Conservation (phyloP, 164 flowering plant species). For the Cinnamomum chago region DNA sequence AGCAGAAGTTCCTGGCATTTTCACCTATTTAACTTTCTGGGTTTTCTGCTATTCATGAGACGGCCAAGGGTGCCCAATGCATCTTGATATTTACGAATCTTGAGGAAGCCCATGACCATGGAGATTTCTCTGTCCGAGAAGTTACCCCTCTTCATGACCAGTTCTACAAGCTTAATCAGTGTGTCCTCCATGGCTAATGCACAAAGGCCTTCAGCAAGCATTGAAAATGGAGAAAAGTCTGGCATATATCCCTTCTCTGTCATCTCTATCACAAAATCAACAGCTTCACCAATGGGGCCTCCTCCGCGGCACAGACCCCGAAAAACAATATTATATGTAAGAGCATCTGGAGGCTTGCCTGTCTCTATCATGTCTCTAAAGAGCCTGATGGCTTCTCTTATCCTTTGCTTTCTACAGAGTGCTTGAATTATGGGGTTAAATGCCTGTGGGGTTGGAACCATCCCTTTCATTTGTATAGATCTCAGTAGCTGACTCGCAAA, state of each 20-base stretch:
- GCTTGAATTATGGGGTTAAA: slow-evolving; percentile 78
- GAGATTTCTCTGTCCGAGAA: slow-evolving; percentile 49
- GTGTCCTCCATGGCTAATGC: slow-evolving; percentile 74
- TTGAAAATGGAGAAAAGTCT: slow-evolving; percentile 56
- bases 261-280: slow-evolving; percentile 71
- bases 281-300: slow-evolving; percentile 79
- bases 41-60: slow-evolving; percentile 36
- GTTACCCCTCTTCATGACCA: slow-evolving; percentile 53
- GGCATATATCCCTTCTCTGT: slow-evolving; percentile 64
- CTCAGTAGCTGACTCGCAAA: slow-evolving; percentile 62
- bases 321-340: slow-evolving; percentile 67
- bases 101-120: slow-evolving; percentile 64
- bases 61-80: slow-evolving; percentile 65
- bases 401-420: slow-evolving; percentile 47
- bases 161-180: slow-evolving; percentile 47
- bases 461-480: slow-evolving; percentile 64
- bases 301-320: slow-evolving; percentile 83
- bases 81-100: slow-evolving; percentile 61
- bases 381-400: slow-evolving; percentile 65
- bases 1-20: slow-evolving; percentile 1
- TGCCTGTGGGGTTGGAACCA: slow-evolving; percentile 56
- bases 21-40: slow-evolving; percentile 32
- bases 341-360: slow-evolving; percentile 66
- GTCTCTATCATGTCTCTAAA: slow-evolving; percentile 80
- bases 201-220: slow-evolving; percentile 82